Evolutionary conservation across 805 yeast species (phyloP).

Genomic region (Candida railenensis): DNA sequence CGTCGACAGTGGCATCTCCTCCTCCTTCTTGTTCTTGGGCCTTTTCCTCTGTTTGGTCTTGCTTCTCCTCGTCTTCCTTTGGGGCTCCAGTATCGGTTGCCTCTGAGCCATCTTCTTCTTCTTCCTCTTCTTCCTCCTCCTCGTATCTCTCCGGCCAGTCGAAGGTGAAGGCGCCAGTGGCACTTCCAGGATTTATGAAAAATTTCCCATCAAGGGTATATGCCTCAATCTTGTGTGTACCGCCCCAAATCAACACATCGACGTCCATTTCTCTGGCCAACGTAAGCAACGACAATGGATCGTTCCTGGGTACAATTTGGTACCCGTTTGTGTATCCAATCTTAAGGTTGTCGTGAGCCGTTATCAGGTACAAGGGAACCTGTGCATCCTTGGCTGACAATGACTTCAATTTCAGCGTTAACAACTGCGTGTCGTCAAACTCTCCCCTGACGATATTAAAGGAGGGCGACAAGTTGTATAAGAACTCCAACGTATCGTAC

Average conservation of each 20-base stretch:
- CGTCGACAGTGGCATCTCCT: conserved; percentile 7
- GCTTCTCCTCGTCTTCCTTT: conserved; percentile 7
- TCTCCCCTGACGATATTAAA: conserved; percentile 82
- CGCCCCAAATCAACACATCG: conserved; percentile 89
- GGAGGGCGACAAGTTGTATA: conserved; percentile 68
- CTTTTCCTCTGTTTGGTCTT: conserved; percentile 8
- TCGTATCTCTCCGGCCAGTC: conserved; percentile 58
- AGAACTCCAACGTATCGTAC: conserved; percentile 57
- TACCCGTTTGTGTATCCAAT: conserved; percentile 87
- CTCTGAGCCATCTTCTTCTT: conserved; percentile 22
- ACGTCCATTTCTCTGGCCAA: conserved; percentile 90
- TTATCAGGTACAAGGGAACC: conserved; percentile 63
- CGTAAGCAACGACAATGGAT: conserved; percentile 78
- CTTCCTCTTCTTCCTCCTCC: conserved; percentile 38
- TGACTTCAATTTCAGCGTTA: conserved; percentile 29
- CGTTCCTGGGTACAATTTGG: conserved; percentile 79
- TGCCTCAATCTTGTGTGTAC: conserved; percentile 90
- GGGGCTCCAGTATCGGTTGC: conserved; percentile 11
- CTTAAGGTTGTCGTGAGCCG: conserved; percentile 66
- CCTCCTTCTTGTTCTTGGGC: conserved; percentile 2
- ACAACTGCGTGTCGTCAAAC: conserved; percentile 53
- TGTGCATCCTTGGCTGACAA: conserved; percentile 14
- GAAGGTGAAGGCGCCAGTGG: conserved; percentile 83
- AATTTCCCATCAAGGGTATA: conserved; percentile 89
- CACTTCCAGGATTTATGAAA: conserved; percentile 95